These are phyloP conservation scores for Penicillium salamii DNA, from an alignment of 495 filamentous ascomycete species.

Conservation along the genomic window DNA sequence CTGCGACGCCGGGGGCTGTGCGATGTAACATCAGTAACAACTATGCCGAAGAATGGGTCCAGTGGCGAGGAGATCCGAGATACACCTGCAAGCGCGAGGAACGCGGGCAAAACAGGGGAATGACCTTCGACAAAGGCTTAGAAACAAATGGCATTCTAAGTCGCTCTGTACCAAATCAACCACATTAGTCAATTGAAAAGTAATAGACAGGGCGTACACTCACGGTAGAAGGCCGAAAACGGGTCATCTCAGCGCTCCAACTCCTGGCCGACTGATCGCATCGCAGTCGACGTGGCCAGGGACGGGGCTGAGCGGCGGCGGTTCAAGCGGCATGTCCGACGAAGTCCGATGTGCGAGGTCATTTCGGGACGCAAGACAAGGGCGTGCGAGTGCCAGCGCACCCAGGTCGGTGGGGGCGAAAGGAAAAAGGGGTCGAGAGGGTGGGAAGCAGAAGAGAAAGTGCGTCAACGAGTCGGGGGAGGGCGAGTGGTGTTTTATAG, in stretches of 20 bases:
- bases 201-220: neutral
- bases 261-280: neutral
- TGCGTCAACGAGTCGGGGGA: constrained; percentile 3
- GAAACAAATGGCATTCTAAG: constrained; percentile 2
- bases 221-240: constrained; percentile 1
- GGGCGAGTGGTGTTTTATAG: constrained; percentile 2
- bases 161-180: neutral
- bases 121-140: constrained; percentile 1
- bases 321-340: constrained; percentile 1
- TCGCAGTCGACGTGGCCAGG: constrained; percentile 1
- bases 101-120: neutral
- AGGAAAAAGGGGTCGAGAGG: constrained; percentile 2
- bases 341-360: constrained; percentile 1
- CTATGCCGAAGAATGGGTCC: neutral
- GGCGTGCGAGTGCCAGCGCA: neutral
- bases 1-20: neutral
- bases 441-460: constrained; percentile 5
- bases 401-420: constrained; percentile 2
- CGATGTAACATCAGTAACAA: constrained; percentile 1
- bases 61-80: constrained; percentile 1
- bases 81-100: neutral
- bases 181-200: neutral
- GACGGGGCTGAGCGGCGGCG: constrained; percentile 4
- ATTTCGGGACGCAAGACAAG: neutral
- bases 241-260: constrained; percentile 1